These are phyloP conservation scores for Hymenochaete sp. DNA, from an alignment of 1,284 basidiomycete genomes.

Conservation along the genomic window DNA sequence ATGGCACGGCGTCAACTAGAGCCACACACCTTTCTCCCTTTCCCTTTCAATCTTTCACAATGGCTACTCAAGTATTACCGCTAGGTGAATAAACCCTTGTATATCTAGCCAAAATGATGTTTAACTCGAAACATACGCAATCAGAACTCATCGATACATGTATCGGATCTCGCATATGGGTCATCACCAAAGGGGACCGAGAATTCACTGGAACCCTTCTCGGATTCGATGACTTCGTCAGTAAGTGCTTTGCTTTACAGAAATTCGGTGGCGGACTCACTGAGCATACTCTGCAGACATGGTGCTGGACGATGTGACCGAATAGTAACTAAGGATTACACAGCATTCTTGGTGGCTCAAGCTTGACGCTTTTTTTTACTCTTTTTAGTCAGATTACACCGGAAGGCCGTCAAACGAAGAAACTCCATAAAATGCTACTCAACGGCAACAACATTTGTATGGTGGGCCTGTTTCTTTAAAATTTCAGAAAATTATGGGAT, in stretches of 20 bases:
- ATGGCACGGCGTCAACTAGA: neutral
- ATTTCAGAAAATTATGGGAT: no score
- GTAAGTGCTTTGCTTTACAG: conserved; percentile 53
- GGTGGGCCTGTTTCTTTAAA: conserved; percentile 40
- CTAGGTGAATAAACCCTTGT: conserved; percentile 30
- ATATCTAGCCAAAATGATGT: conserved; percentile 13
- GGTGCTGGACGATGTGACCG: conserved; percentile 95
- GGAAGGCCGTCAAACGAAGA: conserved; percentile 75
- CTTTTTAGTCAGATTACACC: conserved; percentile 70
- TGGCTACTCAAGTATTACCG: conserved; percentile 50
- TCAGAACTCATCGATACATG: conserved; percentile 90
- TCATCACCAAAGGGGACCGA: conserved; percentile 92
- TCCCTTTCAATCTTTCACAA: conserved; percentile 20
- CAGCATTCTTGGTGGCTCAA: conserved; percentile 24
- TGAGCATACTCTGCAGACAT: conserved; percentile 57
- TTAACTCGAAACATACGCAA: neutral
- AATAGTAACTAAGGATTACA: no score
- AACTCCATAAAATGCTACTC: conserved; percentile 83
- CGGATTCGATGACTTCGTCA: conserved; percentile 99
- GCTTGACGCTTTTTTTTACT: conserved; percentile 16
- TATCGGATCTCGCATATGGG: conserved; percentile 92
- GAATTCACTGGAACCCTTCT: conserved; percentile 95
- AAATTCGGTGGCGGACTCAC: neutral
- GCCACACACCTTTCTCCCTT: neutral
- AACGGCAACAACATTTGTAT: conserved; percentile 99